Evolutionary conservation across 768 basidiomycete species (phyloP), one percentile per base, ranked within the genome.

Genomic region (Pleurotus djamor): DNA sequence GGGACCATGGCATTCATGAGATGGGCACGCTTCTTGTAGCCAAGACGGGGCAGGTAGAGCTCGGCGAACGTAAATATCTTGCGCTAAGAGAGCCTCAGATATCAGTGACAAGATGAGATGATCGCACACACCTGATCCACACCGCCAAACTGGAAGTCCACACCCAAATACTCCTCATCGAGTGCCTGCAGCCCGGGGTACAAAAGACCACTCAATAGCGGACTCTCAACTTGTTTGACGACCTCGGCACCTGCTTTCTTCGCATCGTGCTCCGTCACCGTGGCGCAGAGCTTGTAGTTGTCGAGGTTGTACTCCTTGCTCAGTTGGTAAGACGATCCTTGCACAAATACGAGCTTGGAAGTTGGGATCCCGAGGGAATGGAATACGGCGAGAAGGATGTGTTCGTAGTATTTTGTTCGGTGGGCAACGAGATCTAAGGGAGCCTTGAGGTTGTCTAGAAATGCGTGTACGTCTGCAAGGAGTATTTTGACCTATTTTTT

Each of bases 21-120:
- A 71, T 99, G 97, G 0, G 96, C 92, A 36, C 96, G 93, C 74
- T 97, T 98, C 55, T 78, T 75, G 77, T 98, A 98, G 37, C 96
- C 97, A 35, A 98, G 82, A 62, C 85, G 82, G 4, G 97, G 97
- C 55, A 99, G 89, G 83, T 95, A 96, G 66, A 91, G 83, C 70
- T 98, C 96, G 5, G 97, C 96, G 67, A 96, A 96, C 16, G 94
- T 98, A 75, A 99, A 99, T 69, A 98, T 98, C 78, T 98, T 98
- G 60, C 96, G 87, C 94, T 96, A 69, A n/a, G n/a, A 50, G 51
- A 49, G n/a, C n/a, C n/a, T n/a, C n/a, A n/a, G n/a, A n/a, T n/a
- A n/a, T n/a, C n/a, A n/a, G n/a, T n/a, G n/a, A n/a, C n/a, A n/a
- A n/a, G n/a, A n/a, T n/a, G n/a, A n/a, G n/a, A n/a, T n/a, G n/a